Evolutionary conservation across 179 eudicot species (phyloP).

Genomic region (Heliamphora pulchella): DNA sequence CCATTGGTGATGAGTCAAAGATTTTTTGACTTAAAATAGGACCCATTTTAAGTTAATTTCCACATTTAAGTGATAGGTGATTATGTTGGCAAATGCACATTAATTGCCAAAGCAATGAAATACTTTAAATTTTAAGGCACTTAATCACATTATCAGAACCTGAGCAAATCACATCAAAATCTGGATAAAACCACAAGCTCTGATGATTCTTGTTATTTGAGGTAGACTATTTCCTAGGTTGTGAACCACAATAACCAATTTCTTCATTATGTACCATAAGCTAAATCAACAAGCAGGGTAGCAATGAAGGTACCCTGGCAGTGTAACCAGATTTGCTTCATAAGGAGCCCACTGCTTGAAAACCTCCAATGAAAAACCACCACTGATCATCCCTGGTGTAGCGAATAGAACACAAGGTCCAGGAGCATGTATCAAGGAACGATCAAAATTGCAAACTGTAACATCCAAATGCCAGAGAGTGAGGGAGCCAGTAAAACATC

Average conservation of each 20-base stretch:
- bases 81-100: no score
- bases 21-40: neutral
- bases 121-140: no score
- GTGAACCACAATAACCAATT: neutral
- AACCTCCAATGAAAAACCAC: conserved; percentile 90
- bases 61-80: neutral
- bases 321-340: conserved; percentile 66
- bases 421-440: conserved; percentile 70
- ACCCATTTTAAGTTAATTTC: neutral
- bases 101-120: no score
- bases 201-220: no score
- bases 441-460: conserved; percentile 75
- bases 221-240: neutral
- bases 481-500: conserved; percentile 4
- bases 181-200: no score
- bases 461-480: conserved; percentile 12
- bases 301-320: conserved; percentile 64
- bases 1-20: neutral
- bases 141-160: no score
- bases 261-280: neutral
- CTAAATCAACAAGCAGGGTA: neutral
- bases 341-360: conserved; percentile 94
- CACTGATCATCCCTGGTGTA: conserved; percentile 87
- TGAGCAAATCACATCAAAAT: no score
- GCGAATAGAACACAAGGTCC: conserved; percentile 98